Evolutionary conservation across 768 basidiomycete species (phyloP), one percentile per base, ranked within the genome.

Genomic region (Rossbeevera mucosa): DNA sequence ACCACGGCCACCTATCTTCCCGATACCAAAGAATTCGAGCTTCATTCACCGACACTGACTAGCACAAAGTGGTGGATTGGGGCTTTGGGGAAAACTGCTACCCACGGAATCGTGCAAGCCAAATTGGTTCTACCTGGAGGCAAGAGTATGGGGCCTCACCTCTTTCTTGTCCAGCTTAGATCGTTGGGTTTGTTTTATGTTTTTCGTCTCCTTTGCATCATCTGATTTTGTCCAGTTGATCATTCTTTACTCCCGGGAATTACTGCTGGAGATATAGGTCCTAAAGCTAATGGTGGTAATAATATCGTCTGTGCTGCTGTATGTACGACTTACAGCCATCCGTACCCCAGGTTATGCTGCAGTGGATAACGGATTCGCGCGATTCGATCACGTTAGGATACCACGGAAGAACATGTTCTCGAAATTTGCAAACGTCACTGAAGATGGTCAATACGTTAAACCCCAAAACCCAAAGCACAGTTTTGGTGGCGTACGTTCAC

Each of bases 11-110:
- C 84, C 0, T 91, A 82, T 66, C 69, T 85, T n/a, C 82, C 81
- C 0, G 77, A 80, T 26, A 78, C 80, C 0, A 66, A 76, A 48
- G 82, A 87, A 62, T 90, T 91, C 57, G 85, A 87, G 38, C 80
- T 91, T 31, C 76, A 91, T 61, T 86, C 86, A 1, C 88, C 89
- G 0, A 83, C 83, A 0, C 59, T 88, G 21, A 86, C 86, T 1
- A 86, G 85, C 54, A 80, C 74, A 56, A 91, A 91, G 64, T 91
- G 88, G 87, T 91, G 88, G 89, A 79, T 87, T 49, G 88, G 88
- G 7, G 83, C 75, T 5, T 70, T 87, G 13, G 88, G 82, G 0
- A 83, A 81, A 69, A 84, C 82, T 0, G 80, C 88, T 0, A 88
- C 86, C 0, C 86, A 89, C 62, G 86, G 86, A 5, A 77, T 87